phyloP scores from a whole-genome alignment of 108 stramenopile species.

The Pelagomonas calceolata region DNA sequence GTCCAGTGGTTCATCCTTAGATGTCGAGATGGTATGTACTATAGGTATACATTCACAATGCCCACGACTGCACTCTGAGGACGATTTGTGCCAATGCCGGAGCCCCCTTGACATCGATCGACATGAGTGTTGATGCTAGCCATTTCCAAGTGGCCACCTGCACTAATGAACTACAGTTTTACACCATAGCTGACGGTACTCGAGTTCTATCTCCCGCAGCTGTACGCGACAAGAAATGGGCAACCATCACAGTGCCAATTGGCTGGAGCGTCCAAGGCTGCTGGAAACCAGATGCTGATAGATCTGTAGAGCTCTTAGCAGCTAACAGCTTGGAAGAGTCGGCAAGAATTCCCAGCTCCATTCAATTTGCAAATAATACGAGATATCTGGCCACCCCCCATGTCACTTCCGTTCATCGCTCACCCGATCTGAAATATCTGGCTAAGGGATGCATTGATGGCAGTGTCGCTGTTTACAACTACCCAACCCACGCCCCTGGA shows the following conservation, averaged over 20 bases:
- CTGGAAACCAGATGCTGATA: neutral
- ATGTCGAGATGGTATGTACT: too few species aligned
- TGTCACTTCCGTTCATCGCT: neutral
- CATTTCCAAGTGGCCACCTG: neutral
- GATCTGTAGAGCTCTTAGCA: too few species aligned
- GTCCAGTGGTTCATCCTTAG: too few species aligned
- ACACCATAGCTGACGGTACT: neutral
- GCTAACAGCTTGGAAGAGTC: too few species aligned
- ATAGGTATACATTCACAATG: neutral
- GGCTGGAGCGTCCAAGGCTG: conserved; percentile 36
- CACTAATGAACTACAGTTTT: neutral
- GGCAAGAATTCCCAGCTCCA: too few species aligned
- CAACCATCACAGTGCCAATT: conserved; percentile 25
- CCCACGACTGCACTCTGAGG: neutral
- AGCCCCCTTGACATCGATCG: neutral
- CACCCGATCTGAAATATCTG: neutral
- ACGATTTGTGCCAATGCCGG: neutral
- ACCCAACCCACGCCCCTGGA: neutral
- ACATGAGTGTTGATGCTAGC: neutral
- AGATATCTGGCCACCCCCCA: neutral
- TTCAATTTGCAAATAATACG: too few species aligned
- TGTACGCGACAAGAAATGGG: conserved; percentile 10
- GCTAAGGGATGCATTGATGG: neutral
- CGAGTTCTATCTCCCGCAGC: neutral
- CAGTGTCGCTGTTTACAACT: neutral